Evolutionary conservation across 106 monocot genomes (phyloP).

Genomic region (Acanthochlamys bracteata): DNA sequence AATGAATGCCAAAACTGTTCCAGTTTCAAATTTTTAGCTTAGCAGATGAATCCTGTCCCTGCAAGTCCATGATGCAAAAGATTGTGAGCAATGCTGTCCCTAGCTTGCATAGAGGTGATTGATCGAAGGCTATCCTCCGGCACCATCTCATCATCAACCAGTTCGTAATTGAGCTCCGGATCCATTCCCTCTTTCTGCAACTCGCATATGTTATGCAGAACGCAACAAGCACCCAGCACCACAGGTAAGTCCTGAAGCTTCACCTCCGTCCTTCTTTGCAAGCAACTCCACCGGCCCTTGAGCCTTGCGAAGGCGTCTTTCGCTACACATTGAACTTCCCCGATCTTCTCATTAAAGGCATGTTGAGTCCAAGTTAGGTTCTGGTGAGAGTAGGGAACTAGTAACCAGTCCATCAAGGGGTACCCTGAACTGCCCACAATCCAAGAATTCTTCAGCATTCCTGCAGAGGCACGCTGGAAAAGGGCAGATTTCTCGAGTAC

Average conservation of each 20-base stretch:
- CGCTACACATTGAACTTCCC: constrained; percentile 43
- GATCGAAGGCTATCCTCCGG: constrained; percentile 58
- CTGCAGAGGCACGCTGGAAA: constrained; percentile 12
- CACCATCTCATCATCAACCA: constrained; percentile 69
- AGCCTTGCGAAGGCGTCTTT: constrained; percentile 57
- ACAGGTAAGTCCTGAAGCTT: constrained; percentile 78
- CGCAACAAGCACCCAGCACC: constrained; percentile 82
- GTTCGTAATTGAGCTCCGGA: constrained; percentile 23
- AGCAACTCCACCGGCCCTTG: constrained; percentile 79
- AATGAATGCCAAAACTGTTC: too few species aligned
- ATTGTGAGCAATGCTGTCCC: constrained; percentile 76
- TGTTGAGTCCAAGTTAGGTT: constrained; percentile 95
- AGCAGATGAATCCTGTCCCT: constrained; percentile 47
- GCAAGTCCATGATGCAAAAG: constrained; percentile 58
- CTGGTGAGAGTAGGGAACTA: constrained; percentile 72
- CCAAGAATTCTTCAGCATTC: constrained; percentile 29
- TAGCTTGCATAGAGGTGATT: constrained; percentile 26
- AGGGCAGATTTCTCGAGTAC: constrained; percentile 43
- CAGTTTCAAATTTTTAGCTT: too few species aligned
- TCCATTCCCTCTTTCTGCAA: constrained; percentile 47
- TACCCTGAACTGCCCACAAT: constrained; percentile 56
- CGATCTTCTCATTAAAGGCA: constrained; percentile 72
- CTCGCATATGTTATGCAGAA: constrained; percentile 93
- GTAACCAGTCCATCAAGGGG: constrained; percentile 76
- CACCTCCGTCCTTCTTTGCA: constrained; percentile 91